Base-by-base conservation (phyloP, 1,284 basidiomycete species). In the Trichosporon asahii region DNA sequence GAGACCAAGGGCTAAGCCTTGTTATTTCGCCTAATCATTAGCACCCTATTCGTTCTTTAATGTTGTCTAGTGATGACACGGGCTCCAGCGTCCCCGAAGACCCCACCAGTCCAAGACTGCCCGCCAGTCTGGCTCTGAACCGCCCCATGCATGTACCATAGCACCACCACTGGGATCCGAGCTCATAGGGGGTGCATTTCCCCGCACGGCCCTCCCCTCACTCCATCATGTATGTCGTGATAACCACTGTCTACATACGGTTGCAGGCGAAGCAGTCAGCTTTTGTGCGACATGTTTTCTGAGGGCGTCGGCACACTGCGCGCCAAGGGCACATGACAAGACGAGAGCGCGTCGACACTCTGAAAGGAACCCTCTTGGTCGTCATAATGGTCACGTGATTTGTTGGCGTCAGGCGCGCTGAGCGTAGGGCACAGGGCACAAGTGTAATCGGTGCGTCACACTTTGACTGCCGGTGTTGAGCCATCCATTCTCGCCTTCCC, bases 1-100 rank as follows among this genome's bases (percentile, higher is more conserved):
- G 76, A 77, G 57, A 70, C 75, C 15, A 71, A 76, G 65, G 74
- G 74, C 2, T 75, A 68, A 66, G 35, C 55, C 18, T 6, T 44
- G 23, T 21, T 33, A 14, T 2, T 23, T 25, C 6, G n/a, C 29
- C 15, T 11, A 27, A 15, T 44, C 21, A 37, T 44, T 60, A 44
- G 29, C 55, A 67, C 53, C n/a, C 14, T 40, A 18, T 57, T 33
- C 57, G 18, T 33, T 61, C 57, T 61, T 33, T 23, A 33, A 61
- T 61, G 57, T 61, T 61, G 57, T 61, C 57, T 33, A 31, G 57
- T 23, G 57, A 31, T 31, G 27, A 33, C 29, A 29, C 57, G 29
- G 15, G 29, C 33, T 31, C 18, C 15, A 27, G 29, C 57, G 18
- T 61, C 18, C 29, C 27, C 12, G 29, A 29, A 33, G 57, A n/a